These are phyloP conservation scores for Fraxinus xanthoxyloides DNA, from an alignment of 305 asterid species.

Conservation along the genomic window DNA sequence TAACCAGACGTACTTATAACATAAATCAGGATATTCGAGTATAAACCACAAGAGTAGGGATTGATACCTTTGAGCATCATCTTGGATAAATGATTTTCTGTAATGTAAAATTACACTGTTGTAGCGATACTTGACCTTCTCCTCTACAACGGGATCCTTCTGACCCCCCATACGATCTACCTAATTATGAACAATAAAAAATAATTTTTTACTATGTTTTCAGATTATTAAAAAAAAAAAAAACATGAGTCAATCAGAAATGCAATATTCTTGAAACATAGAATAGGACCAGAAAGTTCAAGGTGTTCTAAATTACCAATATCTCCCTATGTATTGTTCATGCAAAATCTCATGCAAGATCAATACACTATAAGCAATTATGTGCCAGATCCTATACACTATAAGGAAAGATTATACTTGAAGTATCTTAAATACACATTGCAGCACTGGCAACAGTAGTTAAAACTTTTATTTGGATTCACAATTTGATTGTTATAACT, in stretches of 20 bases:
- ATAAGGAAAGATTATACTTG: background rate
- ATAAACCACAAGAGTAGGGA: background rate
- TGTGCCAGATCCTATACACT: background rate
- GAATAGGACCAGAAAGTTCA: background rate
- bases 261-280: background rate
- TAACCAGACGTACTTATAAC: background rate
- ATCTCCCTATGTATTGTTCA: background rate
- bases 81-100: slow-evolving; percentile 93
- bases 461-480: background rate
- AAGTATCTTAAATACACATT: background rate
- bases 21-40: slow-evolving; percentile 9
- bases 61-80: slow-evolving; percentile 87
- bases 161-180: slow-evolving; percentile 89
- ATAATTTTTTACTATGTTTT: slow-evolving; percentile 3
- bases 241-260: background rate
- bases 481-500: background rate
- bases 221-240: slow-evolving; percentile 10
- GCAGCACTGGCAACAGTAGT: background rate
- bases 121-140: slow-evolving; percentile 88
- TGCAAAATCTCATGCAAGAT: background rate
- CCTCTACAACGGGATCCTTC: slow-evolving; percentile 75
- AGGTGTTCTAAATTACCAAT: background rate
- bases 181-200: slow-evolving; percentile 36
- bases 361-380: background rate
- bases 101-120: slow-evolving; percentile 87